Conservation (phyloP, 2,329 filamentous ascomycete genomes). For the Alternaria metachromatica region DNA sequence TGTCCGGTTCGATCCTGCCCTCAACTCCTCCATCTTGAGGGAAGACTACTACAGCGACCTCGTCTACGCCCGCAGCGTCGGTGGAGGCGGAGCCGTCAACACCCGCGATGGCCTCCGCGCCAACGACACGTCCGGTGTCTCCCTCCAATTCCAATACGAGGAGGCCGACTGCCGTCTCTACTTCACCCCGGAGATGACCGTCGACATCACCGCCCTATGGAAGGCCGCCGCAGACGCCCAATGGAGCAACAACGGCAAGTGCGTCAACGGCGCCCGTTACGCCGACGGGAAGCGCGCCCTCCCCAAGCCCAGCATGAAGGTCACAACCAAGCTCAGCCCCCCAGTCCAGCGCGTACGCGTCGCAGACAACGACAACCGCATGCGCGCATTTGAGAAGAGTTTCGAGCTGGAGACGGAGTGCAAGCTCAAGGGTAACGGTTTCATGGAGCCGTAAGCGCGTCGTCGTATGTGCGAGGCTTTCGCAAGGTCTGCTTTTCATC, state of each 20-base stretch:
- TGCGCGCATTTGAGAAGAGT: constrained; percentile 34
- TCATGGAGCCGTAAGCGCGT: constrained; percentile 41
- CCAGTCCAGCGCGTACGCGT: constrained; percentile 18
- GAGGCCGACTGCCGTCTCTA: constrained; percentile 50
- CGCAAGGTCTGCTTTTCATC: neutral
- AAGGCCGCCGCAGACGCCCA: constrained; percentile 47
- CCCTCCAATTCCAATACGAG: constrained; percentile 51
- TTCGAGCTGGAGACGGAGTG: constrained; percentile 38
- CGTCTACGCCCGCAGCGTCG: constrained; percentile 29
- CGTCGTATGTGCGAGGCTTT: neutral
- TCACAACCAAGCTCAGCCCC: constrained; percentile 34
- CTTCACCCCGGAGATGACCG: constrained; percentile 51
- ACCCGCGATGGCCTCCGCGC: constrained; percentile 43
- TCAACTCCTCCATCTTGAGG: constrained; percentile 35
- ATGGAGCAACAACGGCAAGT: constrained; percentile 43
- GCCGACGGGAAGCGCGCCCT: constrained; percentile 25
- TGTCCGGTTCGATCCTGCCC: constrained; percentile 27
- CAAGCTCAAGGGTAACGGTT: constrained; percentile 38
- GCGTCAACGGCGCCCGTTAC: constrained; percentile 33
- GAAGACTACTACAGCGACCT: constrained; percentile 35
- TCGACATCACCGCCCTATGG: constrained; percentile 48
- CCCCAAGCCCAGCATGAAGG: constrained; percentile 4
- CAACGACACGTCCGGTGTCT: constrained; percentile 40
- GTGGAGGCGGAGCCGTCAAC: constrained; percentile 38
- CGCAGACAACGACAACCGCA: constrained; percentile 23